A percentile compares a stretch with the other conserved stretches of the same genome.
Evolutionary conservation across 2,329 filamentous ascomycete genomes (phyloP).

Genomic region (Aspergillus niger): DNA sequence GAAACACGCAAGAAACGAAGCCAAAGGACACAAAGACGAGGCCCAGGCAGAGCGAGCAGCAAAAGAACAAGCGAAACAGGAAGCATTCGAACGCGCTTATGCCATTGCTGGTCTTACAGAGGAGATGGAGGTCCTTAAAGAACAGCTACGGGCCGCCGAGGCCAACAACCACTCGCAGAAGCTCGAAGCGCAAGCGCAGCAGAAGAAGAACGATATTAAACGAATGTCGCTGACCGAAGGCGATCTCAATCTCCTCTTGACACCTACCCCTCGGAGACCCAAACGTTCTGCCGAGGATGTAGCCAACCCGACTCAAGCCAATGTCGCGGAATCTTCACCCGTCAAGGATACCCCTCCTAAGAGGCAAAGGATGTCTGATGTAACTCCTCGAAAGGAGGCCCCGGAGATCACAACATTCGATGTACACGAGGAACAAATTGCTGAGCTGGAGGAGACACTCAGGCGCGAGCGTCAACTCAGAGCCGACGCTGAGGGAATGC

Average conservation of each 20-base stretch:
- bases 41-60: conserved; percentile 51
- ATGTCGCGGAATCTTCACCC: conserved; percentile 8
- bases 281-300: conserved; percentile 38
- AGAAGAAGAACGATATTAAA: conserved; percentile 31
- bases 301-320: conserved; percentile 22
- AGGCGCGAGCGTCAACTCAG: conserved; percentile 53
- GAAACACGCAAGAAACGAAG: conserved; percentile 45
- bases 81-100: conserved; percentile 51
- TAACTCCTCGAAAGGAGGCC: conserved; percentile 29
- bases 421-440: conserved; percentile 47
- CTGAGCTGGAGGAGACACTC: conserved; percentile 52
- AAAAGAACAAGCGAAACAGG: conserved; percentile 49
- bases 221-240: conserved; percentile 34
- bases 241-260: conserved; percentile 34
- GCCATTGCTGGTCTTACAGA: conserved; percentile 48
- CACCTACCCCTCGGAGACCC: conserved; percentile 35
- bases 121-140: conserved; percentile 48
- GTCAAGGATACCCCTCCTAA: conserved; percentile 38
- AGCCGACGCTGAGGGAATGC: conserved; percentile 57
- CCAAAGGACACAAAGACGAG: conserved; percentile 56
- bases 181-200: conserved; percentile 36
- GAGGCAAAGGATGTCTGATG: conserved; percentile 36
- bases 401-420: conserved; percentile 25
- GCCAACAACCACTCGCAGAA: conserved; percentile 37
- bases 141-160: conserved; percentile 42